These are phyloP conservation scores for Stagonosporopsis vannaccii DNA, from an alignment of 2,329 filamentous ascomycete species.

Conservation along the genomic window DNA sequence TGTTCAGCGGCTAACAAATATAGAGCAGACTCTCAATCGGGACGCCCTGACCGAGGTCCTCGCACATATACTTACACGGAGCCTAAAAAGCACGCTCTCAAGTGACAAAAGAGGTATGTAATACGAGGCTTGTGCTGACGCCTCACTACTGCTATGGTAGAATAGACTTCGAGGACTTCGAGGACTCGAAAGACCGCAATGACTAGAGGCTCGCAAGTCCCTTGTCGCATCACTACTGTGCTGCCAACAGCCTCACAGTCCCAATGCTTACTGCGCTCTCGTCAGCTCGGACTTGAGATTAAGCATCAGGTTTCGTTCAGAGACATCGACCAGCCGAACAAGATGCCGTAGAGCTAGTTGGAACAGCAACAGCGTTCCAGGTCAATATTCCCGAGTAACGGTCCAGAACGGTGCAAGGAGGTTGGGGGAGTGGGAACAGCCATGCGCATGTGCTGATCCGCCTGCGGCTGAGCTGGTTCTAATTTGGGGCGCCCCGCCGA, in stretches of 20 bases:
- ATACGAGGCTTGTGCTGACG: neutral
- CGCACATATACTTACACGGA: neutral
- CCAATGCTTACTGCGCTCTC: neutral
- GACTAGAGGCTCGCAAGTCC: neutral
- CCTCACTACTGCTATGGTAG: neutral
- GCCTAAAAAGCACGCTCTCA: neutral
- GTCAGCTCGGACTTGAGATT: neutral
- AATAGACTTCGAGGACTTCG: slow-evolving; percentile 1
- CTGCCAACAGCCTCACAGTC: neutral
- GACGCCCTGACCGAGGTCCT: neutral
- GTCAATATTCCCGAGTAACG: neutral
- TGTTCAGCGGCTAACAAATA: neutral
- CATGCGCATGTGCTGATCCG: slow-evolving; percentile 11
- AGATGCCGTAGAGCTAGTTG: neutral
- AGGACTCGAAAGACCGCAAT: neutral
- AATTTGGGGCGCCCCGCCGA: slow-evolving; percentile 15
- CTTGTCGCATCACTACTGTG: neutral
- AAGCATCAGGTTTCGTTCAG: neutral
- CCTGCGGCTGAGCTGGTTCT: slow-evolving; percentile 16
- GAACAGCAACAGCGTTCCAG: neutral
- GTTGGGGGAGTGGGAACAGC: neutral
- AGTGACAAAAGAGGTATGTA: neutral
- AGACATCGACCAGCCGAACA: neutral
- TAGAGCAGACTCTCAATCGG: neutral
- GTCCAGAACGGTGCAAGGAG: neutral